phyloP scores from a whole-genome alignment of 164 flowering plant genomes.

The Liquidambar formosana region DNA sequence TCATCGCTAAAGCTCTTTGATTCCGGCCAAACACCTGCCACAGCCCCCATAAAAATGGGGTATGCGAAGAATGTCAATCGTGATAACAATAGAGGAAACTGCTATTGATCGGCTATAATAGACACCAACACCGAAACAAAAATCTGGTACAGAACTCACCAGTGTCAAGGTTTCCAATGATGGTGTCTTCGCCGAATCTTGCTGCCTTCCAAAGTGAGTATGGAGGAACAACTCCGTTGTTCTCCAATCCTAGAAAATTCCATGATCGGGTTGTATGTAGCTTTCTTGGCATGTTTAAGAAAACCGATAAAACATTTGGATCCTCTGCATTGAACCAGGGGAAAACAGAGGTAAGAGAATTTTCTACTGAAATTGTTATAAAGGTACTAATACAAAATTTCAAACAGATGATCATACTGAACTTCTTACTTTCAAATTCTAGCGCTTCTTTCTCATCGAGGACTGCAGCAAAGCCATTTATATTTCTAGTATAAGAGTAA shows the following conservation, averaged over 20 bases:
- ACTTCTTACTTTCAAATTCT: conserved; percentile 44
- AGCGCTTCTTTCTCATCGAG: conserved; percentile 65
- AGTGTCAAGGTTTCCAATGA: conserved; percentile 72
- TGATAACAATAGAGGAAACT: no score
- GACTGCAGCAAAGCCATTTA: conserved; percentile 70
- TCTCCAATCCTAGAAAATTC: conserved; percentile 58
- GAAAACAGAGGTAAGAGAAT: no score
- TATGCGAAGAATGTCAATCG: no score
- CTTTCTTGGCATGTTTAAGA: conserved; percentile 41
- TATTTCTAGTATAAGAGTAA: conserved; percentile 54
- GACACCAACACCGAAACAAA: not conserved
- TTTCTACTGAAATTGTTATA: no score
- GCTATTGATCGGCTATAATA: not conserved
- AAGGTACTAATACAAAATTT: no score
- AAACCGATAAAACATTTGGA: conserved; percentile 65
- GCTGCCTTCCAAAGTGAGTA: conserved; percentile 60
- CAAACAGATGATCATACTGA: not conserved
- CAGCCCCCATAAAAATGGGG: no score
- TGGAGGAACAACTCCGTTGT: conserved; percentile 21
- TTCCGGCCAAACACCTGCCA: conserved; percentile 30
- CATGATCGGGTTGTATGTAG: conserved; percentile 74
- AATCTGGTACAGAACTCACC: conserved; percentile 38
- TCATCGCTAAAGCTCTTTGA: conserved; percentile 30
- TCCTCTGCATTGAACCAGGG: conserved; percentile 37
- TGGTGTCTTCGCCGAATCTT: conserved; percentile 65